A percentile compares a stretch with the other conserved stretches of the same genome.
Conservation (phyloP, 2,329 filamentous ascomycete species). For the Tolypocladium cylindrosporum region DNA sequence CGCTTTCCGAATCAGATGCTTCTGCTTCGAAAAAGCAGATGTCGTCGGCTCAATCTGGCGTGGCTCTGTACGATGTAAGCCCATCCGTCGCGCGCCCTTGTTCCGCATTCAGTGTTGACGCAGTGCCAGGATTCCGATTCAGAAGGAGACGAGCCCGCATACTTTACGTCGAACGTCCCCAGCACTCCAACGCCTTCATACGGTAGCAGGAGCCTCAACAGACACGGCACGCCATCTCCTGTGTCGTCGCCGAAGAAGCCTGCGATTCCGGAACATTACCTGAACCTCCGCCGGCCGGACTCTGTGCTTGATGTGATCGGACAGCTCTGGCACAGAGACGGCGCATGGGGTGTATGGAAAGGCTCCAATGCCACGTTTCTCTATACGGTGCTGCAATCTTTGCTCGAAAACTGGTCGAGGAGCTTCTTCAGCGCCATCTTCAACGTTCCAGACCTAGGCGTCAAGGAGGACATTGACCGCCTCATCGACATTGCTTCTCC, state of each 20-base stretch:
- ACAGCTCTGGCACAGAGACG: slow-evolving; percentile 82
- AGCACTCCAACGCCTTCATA: slow-evolving; percentile 42
- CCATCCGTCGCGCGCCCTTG: background rate
- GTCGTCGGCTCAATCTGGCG: slow-evolving; percentile 21
- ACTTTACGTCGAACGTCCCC: slow-evolving; percentile 62
- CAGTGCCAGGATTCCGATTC: slow-evolving; percentile 48
- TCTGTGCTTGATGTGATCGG: slow-evolving; percentile 80
- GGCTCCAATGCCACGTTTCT: slow-evolving; percentile 86
- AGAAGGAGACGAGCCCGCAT: slow-evolving; percentile 69
- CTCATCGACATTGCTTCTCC: slow-evolving; percentile 64
- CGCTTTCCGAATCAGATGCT: slow-evolving; percentile 12
- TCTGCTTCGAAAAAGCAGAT: slow-evolving; percentile 15
- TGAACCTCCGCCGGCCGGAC: slow-evolving; percentile 64
- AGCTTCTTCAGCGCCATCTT: slow-evolving; percentile 84
- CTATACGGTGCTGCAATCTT: slow-evolving; percentile 76
- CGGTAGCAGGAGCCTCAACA: slow-evolving; percentile 18
- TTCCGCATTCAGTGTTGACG: background rate
- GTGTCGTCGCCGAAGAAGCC: slow-evolving; percentile 22
- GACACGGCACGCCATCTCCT: slow-evolving; percentile 20
- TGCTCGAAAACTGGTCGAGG: slow-evolving; percentile 85
- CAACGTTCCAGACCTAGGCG: slow-evolving; percentile 75
- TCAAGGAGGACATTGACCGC: slow-evolving; percentile 68
- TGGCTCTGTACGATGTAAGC: slow-evolving; percentile 23
- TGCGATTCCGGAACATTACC: slow-evolving; percentile 39
- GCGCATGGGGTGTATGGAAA: slow-evolving; percentile 90